Percentiles rank a stretch among this genome's conserved stretches.
These are phyloP conservation scores for Euphorbia pulcherrima DNA, from an alignment of 345 rosid genomes.

Conservation along the genomic window DNA sequence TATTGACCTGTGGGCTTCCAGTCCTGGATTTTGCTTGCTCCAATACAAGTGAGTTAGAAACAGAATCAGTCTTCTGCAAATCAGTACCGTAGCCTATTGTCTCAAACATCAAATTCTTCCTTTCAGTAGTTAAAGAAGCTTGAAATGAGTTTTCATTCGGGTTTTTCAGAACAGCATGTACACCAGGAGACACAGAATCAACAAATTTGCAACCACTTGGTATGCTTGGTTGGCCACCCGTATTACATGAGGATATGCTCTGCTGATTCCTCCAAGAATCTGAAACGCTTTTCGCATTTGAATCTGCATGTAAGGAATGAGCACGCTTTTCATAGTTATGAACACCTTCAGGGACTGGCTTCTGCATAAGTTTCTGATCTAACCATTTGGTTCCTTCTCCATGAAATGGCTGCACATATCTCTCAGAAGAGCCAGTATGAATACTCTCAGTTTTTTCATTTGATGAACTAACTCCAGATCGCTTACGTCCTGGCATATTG, in stretches of 20 bases:
- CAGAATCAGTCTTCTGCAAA: constrained; percentile 39
- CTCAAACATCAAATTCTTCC: constrained; percentile 23
- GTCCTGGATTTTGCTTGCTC: constrained; percentile 34
- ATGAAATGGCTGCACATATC: constrained; percentile 31
- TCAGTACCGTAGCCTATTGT: constrained; percentile 28
- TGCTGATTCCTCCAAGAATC: constrained; percentile 37
- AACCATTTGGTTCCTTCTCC: constrained; percentile 41
- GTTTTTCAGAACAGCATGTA: constrained; percentile 24
- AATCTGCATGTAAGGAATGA: constrained; percentile 35
- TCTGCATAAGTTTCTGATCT: constrained; percentile 41
- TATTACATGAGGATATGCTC: constrained; percentile 19
- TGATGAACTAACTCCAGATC: constrained; percentile 29
- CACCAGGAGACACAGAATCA: constrained; percentile 28
- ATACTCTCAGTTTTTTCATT: constrained; percentile 39
- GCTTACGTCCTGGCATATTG: constrained; percentile 28
- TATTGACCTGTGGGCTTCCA: constrained; percentile 34
- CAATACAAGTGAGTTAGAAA: constrained; percentile 32
- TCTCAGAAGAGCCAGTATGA: constrained; percentile 40
- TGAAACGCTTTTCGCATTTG: constrained; percentile 31
- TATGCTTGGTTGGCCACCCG: constrained; percentile 35
- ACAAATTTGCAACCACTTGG: constrained; percentile 45
- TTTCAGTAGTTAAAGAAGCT: constrained; percentile 24
- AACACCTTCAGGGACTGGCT: constrained; percentile 40
- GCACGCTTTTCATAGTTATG: constrained; percentile 37
- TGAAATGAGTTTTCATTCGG: constrained; percentile 37